A percentile compares a stretch with the other conserved stretches of the same genome.
These are phyloP conservation scores for Ambrosiella xylebori DNA, from an alignment of 2,329 filamentous ascomycete genomes.

Conservation along the genomic window DNA sequence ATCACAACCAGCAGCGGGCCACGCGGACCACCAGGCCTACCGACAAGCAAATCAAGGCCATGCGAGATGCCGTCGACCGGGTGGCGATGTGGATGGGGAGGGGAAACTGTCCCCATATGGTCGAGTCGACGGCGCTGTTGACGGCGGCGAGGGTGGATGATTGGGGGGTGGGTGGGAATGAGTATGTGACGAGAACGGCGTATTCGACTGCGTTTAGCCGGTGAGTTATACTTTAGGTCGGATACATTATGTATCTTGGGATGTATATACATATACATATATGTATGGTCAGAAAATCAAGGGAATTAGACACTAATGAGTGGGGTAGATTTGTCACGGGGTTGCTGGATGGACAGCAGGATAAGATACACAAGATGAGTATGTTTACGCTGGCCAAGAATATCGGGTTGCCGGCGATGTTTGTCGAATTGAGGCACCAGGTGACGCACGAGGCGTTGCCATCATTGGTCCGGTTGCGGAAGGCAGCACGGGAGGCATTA, in stretches of 20 bases:
- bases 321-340: constrained; percentile 56
- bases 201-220: constrained; percentile 62
- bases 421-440: constrained; percentile 80
- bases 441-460: constrained; percentile 81
- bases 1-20: too few relatives aligned
- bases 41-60: neutral
- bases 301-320: too few relatives aligned
- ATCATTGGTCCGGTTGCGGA: constrained; percentile 52
- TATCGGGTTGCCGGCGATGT: constrained; percentile 54
- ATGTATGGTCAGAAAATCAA: neutral
- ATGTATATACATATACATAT: neutral
- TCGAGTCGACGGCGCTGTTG: constrained; percentile 62
- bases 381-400: constrained; percentile 57
- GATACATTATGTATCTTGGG: neutral
- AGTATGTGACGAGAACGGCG: constrained; percentile 47
- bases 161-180: constrained; percentile 26
- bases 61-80: constrained; percentile 33
- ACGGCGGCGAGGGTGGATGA: constrained; percentile 53
- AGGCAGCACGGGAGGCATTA: constrained; percentile 51
- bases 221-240: constrained; percentile 25
- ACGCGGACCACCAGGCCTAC: neutral
- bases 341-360: constrained; percentile 56
- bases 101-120: constrained; percentile 58
- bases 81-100: constrained; percentile 55
- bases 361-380: constrained; percentile 47